A percentile compares a stretch with the other conserved stretches of the same genome.
These are phyloP conservation scores for Podila clonocystis DNA, from an alignment of 192 early-diverging fungal species.

Conservation along the genomic window DNA sequence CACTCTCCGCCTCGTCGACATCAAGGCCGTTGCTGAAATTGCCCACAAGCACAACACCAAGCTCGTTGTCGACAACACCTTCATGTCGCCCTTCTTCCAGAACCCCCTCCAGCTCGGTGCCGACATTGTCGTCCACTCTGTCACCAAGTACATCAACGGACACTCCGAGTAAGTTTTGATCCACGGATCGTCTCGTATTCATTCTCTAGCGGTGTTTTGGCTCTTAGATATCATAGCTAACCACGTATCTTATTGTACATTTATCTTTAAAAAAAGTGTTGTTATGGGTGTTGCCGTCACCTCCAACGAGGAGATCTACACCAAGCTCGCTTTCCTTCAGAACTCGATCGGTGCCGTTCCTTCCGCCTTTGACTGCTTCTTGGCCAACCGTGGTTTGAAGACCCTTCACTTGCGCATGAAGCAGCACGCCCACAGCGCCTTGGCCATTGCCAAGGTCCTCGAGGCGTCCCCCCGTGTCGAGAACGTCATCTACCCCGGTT, in stretches of 20 bases:
- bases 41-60: constrained; percentile 71
- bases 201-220: too few relatives aligned
- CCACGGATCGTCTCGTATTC: too few relatives aligned
- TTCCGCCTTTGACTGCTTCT: constrained; percentile 95
- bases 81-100: constrained; percentile 90
- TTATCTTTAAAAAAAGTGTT: constrained; percentile 53
- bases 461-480: constrained; percentile 77
- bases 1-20: constrained; percentile 84
- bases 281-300: constrained; percentile 96
- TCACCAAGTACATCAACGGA: constrained; percentile 99
- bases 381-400: constrained; percentile 95
- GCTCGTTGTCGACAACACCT: constrained; percentile 89
- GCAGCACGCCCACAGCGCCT: constrained; percentile 87
- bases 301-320: constrained; percentile 74
- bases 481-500: constrained; percentile 94
- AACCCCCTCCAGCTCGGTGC: constrained; percentile 91
- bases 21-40: constrained; percentile 70
- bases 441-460: constrained; percentile 83
- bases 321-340: constrained; percentile 90
- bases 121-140: constrained; percentile 98
- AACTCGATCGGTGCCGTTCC: constrained; percentile 98
- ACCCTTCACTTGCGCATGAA: constrained; percentile 96
- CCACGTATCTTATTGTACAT: not conserved
- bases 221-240: too few relatives aligned
- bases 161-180: constrained; percentile 79